Base-by-base conservation (phyloP, 2,329 filamentous ascomycete genomes). In the Parafenestella ontariensis region DNA sequence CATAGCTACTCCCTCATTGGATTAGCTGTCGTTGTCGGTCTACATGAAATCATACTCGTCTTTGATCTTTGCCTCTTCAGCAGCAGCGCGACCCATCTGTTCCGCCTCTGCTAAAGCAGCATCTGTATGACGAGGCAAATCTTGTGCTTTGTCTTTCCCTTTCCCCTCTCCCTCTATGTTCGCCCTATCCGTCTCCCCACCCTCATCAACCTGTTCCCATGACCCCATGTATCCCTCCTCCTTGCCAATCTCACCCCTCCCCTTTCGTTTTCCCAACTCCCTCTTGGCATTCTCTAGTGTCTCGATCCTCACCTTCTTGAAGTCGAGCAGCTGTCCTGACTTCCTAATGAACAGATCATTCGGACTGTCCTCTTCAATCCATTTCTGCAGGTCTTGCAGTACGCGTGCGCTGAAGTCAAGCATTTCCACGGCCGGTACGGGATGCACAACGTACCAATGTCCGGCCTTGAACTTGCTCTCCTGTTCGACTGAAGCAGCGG, bases 401-500 rank as follows among this genome's bases (percentile, higher is more conserved):
- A 61, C 60, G 8, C 31, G 28, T n/a, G 31, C 52, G 26, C 42
- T 53, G 23, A 55, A 33, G 9, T 34, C 46, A 2, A 29, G 31
- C 1, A 61, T 49, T 10, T 59, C 20, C 1, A 31, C 26, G 18
- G 24, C 24, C 10, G 23, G 11, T 24, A 62, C 42, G 7, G 58
- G 61, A 39, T 64, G 58, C 20, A 64, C 40, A 23, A 61, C 28
- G 33, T 54, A 54, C 56, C 41, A 57, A 17, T 61, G 54, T 15
- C 39, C 48, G 0, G 43, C 29, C 24, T 15, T 23, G 36, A 59
- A 58, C 13, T 33, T 40, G 13, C 41, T 54, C 4, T 41, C 23
- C n/a, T 23, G n/a, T 20, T 37, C 50, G 1, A 56, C 34, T 5
- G 53, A 43, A 15, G 34, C 46, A 15, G 56, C 57, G 4, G 53